phyloP scores from a whole-genome alignment of 2,329 filamentous ascomycete genomes.

The Hymenoscyphus infarciens region DNA sequence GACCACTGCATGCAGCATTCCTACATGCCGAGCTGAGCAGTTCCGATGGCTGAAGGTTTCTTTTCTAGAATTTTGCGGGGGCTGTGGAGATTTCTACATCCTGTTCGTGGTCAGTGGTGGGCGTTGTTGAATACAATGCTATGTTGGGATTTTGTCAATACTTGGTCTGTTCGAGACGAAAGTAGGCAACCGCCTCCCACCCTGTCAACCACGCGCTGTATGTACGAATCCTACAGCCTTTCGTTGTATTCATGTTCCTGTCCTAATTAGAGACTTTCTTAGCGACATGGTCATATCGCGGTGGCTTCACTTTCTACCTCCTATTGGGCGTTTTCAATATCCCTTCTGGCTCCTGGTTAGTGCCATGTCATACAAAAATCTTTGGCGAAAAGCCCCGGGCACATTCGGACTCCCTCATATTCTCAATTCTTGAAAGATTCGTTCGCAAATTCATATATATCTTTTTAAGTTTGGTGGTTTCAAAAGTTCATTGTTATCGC shows the following conservation, averaged over 20 bases:
- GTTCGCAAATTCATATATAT: background rate
- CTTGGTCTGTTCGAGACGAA: constrained; percentile 8
- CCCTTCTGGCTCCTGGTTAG: background rate
- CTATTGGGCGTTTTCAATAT: background rate
- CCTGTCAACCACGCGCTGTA: constrained; percentile 26
- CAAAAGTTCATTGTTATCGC: background rate
- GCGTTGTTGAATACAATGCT: background rate
- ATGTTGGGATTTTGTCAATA: background rate
- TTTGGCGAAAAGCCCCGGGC: background rate
- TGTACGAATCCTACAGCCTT: constrained; percentile 10
- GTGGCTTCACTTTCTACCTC: background rate
- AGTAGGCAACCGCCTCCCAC: constrained; percentile 23
- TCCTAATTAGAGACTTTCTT: background rate
- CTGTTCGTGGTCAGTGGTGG: background rate
- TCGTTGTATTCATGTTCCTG: background rate
- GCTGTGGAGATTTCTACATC: constrained; percentile 4
- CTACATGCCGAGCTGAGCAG: constrained; percentile 12
- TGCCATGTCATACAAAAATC: constrained; percentile 20
- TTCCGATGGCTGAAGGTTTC: constrained; percentile 12
- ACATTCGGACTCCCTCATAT: background rate
- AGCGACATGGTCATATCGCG: background rate
- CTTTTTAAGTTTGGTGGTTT: background rate
- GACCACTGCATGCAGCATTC: background rate
- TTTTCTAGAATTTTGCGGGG: constrained; percentile 7
- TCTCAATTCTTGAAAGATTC: background rate